Evolutionary conservation across 1,284 basidiomycete species (phyloP), one percentile per base, ranked within the genome.

Genomic region (Chondrostereum purpureum): DNA sequence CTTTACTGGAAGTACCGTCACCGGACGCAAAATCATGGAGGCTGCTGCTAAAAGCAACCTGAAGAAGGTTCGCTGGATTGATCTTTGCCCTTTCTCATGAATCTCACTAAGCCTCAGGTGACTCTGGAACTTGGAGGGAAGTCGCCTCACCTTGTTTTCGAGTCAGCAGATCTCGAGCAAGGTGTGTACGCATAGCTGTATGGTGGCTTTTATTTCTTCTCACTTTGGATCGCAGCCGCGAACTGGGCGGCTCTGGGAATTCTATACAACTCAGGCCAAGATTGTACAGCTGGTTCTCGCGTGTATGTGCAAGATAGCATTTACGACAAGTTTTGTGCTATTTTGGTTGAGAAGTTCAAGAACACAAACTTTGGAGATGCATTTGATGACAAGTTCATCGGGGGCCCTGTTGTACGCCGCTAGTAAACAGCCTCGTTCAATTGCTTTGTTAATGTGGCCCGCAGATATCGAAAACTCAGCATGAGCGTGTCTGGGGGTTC

Each of bases 111-210:
- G n/a, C n/a, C n/a, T n/a, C 56, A 91, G 79, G 83, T 96, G 43
- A 91, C 90, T 42, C 76, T 97, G 51, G 94, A 98, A 66, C 81
- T 98, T 22, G 93, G 93, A 42, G 93, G 93, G 42, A 98, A 97
- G 69, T 91, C 89, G n/a, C 92, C 93, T 34, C 88, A 93, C 62
- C 70, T 91, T 50, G 66, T 91, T 49, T 90, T 91, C 55, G 82
- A 88, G 59, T 87, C 85, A 44, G 87, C 86, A 42, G 81, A 90
- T 61, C 63, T 88, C 47, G 87, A 94, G 46, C 85, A 94, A 71
- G 88, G 81, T 80, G 43, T 50, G 68, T 54, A 41, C 8, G 27
- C 27, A n/a, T 31, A 31, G 27, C 27, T 31, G 27, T 8, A 31
- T n/a, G n/a, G 27, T n/a, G 27, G 27, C 27, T 8, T 31, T 31